Base-by-base conservation (phyloP, 768 basidiomycete species). In the Russula vinacea region DNA sequence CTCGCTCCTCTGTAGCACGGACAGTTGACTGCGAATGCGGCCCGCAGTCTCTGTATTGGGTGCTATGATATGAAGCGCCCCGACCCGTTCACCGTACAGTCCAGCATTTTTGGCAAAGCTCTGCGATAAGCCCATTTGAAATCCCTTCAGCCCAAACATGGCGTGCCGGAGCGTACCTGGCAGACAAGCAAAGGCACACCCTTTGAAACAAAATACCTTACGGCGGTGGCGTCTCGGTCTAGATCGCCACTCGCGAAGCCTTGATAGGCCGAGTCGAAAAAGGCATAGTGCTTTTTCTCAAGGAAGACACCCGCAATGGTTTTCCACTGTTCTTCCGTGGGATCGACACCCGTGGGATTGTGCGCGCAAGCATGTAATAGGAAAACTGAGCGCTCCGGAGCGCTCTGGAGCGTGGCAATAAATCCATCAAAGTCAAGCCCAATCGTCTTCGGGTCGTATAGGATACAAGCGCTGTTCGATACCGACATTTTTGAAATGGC, bases 71-170 rank as follows among this genome's bases (percentile, higher is more conserved):
- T 97, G 94, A 65, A 98, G 78, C n/a, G 94, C 94, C 22, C 95
- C 95, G 50, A 96, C 84, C 13, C 95, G 92, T 76, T 98, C 94
- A 26, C 92, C 89, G 73, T 98, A 98, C 74, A 98, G 73, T 22
- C 95, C 96, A 32, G 94, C 94, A 72, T 96, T 96, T 81, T 96
- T 95, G 35, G 97, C 96, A 77, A 97, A 99, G 74, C 92, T 94
- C 90, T 98, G 78, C 24, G 45, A 40, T 24, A 29, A 32, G 19
- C 35, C n/a, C 40, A 19, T 26, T 42, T 56, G 35, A 53, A 26
- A 44, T 13, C 13, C 45, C 44, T 39, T 32, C 33, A 19, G 44
- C 39, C 14, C 53, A 19, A 53, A 24, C 1, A 26, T 39, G 24
- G 39, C 9, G 17, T 44, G 8, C 56, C 29, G 22, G 29, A 11